phyloP scores from a whole-genome alignment of 2,329 filamentous ascomycete species.

The Monosporascus cannonballus region DNA sequence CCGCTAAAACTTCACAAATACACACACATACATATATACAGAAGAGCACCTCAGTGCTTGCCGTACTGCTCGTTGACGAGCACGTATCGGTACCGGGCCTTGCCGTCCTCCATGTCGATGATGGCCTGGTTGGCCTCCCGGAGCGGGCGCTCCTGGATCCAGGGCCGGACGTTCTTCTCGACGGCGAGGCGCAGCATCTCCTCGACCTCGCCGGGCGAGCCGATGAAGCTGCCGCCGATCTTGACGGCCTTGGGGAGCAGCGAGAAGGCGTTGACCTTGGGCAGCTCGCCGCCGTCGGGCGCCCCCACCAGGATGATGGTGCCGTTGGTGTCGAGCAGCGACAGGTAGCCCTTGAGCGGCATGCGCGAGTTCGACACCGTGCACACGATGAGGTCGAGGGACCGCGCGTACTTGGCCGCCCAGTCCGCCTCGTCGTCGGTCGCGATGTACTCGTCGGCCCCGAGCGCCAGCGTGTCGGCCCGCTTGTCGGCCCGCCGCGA shows the following conservation, averaged over 20 bases:
- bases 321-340: conserved; percentile 53
- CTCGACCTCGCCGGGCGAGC: conserved; percentile 50
- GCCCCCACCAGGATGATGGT: conserved; percentile 61
- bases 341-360: conserved; percentile 58
- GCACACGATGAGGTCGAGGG: conserved; percentile 53
- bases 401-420: conserved; percentile 42
- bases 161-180: conserved; percentile 51
- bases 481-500: conserved; percentile 48
- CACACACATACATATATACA: not conserved
- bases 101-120: conserved; percentile 50
- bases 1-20: no score
- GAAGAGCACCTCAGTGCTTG: conserved; percentile 13
- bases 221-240: conserved; percentile 42
- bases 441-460: conserved; percentile 45
- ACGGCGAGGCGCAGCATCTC: conserved; percentile 57
- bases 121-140: conserved; percentile 52
- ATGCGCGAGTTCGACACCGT: conserved; percentile 49
- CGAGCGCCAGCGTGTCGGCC: conserved; percentile 50
- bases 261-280: conserved; percentile 47
- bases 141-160: conserved; percentile 50
- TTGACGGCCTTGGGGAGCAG: conserved; percentile 51
- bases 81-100: conserved; percentile 46
- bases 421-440: conserved; percentile 47
- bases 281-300: conserved; percentile 48
- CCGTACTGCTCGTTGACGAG: conserved; percentile 36